A percentile compares a stretch with the other conserved stretches of the same genome.
phyloP scores from a whole-genome alignment of 2,329 filamentous ascomycete species.

The Hypoxylon sp. region DNA sequence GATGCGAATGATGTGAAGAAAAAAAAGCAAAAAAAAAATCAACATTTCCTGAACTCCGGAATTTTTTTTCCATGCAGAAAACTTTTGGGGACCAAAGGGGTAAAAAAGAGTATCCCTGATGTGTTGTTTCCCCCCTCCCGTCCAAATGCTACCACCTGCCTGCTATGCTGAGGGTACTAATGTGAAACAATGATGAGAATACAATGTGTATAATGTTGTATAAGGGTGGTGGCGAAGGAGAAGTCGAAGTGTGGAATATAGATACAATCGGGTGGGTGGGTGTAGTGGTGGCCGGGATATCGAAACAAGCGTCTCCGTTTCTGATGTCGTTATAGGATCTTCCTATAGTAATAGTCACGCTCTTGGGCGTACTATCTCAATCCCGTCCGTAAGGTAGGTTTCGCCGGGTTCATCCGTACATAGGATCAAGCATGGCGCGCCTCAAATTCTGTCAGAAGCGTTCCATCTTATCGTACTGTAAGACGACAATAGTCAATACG shows the following conservation, averaged over 20 bases:
- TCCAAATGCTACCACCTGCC: constrained; percentile 15
- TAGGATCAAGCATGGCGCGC: not conserved
- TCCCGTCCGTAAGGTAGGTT: too few relatives aligned
- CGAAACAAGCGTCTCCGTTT: too few relatives aligned
- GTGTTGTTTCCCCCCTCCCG: constrained; percentile 3
- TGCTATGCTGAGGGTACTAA: constrained; percentile 25
- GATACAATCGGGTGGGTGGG: too few relatives aligned
- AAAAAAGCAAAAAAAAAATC: not conserved
- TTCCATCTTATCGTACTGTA: constrained; percentile 44
- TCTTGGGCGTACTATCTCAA: too few relatives aligned
- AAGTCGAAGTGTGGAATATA: too few relatives aligned
- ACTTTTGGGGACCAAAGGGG: not conserved
- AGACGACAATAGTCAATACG: constrained; percentile 25
- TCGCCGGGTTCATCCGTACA: constrained; percentile 14
- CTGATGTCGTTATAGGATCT: too few relatives aligned
- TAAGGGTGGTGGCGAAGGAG: too few relatives aligned
- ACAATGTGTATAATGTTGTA: too few relatives aligned
- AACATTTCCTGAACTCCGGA: constrained; percentile 23
- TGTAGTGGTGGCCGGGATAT: too few relatives aligned
- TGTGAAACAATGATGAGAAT: too few relatives aligned
- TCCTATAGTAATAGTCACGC: too few relatives aligned
- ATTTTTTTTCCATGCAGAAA: constrained; percentile 18
- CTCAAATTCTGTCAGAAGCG: constrained; percentile 38
- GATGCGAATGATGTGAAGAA: not conserved
- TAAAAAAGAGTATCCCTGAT: not conserved